Conservation (phyloP, 2,329 filamentous ascomycete genomes). For the Arachnopeziza araneosa region DNA sequence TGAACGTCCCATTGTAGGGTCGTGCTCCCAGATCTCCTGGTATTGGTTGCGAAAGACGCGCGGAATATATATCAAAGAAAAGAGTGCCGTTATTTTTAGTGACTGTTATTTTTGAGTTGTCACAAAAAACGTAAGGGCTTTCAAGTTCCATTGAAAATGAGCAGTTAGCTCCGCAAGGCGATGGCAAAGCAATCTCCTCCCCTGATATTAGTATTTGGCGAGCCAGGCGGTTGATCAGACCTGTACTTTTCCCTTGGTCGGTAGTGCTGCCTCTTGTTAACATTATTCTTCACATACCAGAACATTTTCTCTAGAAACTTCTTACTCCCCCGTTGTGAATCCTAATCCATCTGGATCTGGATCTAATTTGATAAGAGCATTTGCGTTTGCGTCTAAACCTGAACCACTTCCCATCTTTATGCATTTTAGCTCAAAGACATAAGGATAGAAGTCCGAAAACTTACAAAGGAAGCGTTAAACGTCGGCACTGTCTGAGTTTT, state of each 20-base stretch:
- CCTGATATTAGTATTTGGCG: neutral
- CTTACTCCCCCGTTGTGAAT: too few relatives aligned
- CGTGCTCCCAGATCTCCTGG: too few relatives aligned
- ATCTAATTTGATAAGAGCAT: too few relatives aligned
- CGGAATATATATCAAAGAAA: neutral
- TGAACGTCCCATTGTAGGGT: slow-evolving; percentile 15
- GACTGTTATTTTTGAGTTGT: neutral
- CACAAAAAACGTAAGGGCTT: slow-evolving; percentile 14
- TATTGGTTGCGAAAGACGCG: too few relatives aligned
- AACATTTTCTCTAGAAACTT: too few relatives aligned
- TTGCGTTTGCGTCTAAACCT: slow-evolving; percentile 13
- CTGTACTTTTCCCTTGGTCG: slow-evolving; percentile 1
- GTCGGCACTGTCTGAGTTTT: slow-evolving; percentile 7
- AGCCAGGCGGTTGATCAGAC: slow-evolving; percentile 13
- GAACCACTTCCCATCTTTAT: slow-evolving; percentile 25
- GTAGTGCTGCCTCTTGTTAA: too few relatives aligned
- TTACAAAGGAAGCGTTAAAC: slow-evolving; percentile 23
- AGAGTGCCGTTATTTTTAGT: neutral
- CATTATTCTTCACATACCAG: too few relatives aligned
- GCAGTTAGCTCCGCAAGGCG: slow-evolving; percentile 19
- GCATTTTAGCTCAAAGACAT: too few relatives aligned
- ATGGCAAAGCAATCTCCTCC: too few relatives aligned
- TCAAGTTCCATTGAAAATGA: slow-evolving; percentile 16
- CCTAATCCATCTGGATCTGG: too few relatives aligned
- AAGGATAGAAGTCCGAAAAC: too few relatives aligned